Conservation (phyloP, 768 basidiomycete species). For the Hygrocybe coccinea region DNA sequence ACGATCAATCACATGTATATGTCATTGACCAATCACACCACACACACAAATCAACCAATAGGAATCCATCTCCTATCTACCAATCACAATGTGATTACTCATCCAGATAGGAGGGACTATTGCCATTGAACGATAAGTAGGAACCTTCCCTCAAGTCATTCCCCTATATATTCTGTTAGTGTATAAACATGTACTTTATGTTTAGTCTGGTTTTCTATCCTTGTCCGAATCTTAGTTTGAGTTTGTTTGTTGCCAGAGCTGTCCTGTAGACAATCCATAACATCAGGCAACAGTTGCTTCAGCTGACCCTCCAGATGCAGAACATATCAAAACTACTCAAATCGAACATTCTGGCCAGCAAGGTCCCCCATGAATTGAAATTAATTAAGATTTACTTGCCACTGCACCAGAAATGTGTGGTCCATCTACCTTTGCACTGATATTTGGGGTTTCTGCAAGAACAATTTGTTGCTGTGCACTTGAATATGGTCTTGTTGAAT, state of each 20-base stretch:
- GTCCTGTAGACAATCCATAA: constrained; percentile 1
- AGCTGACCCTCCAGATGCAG: constrained; percentile 5
- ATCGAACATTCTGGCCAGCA: constrained; percentile 6
- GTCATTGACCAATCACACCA: too few species aligned
- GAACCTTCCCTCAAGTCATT: too few species aligned
- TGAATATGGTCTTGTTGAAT: constrained; percentile 16
- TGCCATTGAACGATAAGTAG: too few species aligned
- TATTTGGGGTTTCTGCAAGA: constrained; percentile 12
- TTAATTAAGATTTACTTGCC: constrained; percentile 23
- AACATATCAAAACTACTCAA: neutral
- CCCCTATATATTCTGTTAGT: too few species aligned
- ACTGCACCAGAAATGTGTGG: constrained; percentile 18
- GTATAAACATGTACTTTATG: too few species aligned
- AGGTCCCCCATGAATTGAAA: constrained; percentile 25
- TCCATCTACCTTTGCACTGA: constrained; percentile 10
- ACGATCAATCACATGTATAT: too few species aligned
- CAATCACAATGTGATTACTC: too few species aligned
- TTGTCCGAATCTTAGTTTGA: too few species aligned
- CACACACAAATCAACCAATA: too few species aligned
- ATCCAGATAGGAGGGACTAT: too few species aligned
- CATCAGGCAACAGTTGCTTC: constrained; percentile 5
- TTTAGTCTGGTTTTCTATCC: too few species aligned
- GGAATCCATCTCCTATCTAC: too few species aligned
- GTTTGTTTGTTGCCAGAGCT: neutral
- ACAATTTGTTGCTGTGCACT: constrained; percentile 20